A percentile compares a stretch with the other conserved stretches of the same genome.
Conservation (phyloP, 148 eudicot genomes). For the Dysphania ambrosioides region DNA sequence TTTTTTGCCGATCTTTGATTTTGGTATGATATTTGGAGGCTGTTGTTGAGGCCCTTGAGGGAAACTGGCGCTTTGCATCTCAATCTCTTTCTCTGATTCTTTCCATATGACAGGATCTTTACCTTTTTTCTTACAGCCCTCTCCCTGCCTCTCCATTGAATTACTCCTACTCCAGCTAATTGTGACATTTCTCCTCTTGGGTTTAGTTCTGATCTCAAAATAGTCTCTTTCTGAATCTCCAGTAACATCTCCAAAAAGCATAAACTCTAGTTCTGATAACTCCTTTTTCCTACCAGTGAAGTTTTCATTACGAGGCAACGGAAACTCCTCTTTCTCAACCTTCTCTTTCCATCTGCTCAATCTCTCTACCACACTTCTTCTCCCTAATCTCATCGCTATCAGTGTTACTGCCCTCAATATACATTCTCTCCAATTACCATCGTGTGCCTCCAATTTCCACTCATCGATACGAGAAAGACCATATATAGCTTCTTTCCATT, state of each 20-base stretch:
- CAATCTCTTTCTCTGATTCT: slow-evolving; percentile 90
- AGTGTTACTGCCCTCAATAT: slow-evolving; percentile 66
- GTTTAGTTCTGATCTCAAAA: slow-evolving; percentile 76
- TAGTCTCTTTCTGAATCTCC: slow-evolving; percentile 79
- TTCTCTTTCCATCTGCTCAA: slow-evolving; percentile 79
- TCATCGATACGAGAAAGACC: slow-evolving; percentile 84
- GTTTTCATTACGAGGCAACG: slow-evolving; percentile 80
- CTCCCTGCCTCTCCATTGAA: slow-evolving; percentile 55
- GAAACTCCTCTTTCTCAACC: slow-evolving; percentile 84
- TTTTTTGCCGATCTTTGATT: slow-evolving; percentile 42
- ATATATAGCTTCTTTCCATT: slow-evolving; percentile 87
- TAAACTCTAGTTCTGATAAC: slow-evolving; percentile 77
- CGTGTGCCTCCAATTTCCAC: slow-evolving; percentile 87
- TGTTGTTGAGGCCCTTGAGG: slow-evolving; percentile 38
- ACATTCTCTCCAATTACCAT: slow-evolving; percentile 92
- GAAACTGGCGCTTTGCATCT: slow-evolving; percentile 63
- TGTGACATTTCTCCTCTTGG: slow-evolving; percentile 58
- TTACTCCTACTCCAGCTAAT: slow-evolving; percentile 72
- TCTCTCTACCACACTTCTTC: slow-evolving; percentile 90
- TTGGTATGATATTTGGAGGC: slow-evolving; percentile 33
- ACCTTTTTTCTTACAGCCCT: slow-evolving; percentile 53
- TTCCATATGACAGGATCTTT: slow-evolving; percentile 84
- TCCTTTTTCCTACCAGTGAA: slow-evolving; percentile 90
- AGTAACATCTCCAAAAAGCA: slow-evolving; percentile 84
- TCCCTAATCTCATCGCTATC: slow-evolving; percentile 84